A percentile compares a stretch with the other conserved stretches of the same genome.
phyloP scores from a whole-genome alignment of 192 early-diverging fungal species.

The Entomortierella lignicola region DNA sequence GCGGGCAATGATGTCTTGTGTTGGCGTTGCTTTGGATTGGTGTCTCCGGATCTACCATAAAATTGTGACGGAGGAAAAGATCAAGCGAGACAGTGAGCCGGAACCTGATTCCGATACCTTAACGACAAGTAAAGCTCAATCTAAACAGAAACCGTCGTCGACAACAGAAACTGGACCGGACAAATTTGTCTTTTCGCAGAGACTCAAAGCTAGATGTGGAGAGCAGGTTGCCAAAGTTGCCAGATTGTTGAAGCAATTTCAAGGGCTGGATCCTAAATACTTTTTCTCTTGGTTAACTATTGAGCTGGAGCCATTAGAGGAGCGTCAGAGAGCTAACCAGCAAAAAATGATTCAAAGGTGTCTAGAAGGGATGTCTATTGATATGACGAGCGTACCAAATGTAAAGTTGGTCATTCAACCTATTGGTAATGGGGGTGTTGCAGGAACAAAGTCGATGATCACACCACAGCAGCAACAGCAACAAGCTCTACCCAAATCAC shows the following conservation, averaged over 20 bases:
- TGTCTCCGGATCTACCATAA: constrained; percentile 51
- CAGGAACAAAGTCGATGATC: constrained; percentile 11
- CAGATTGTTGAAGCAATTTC: constrained; percentile 21
- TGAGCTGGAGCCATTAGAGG: constrained; percentile 28
- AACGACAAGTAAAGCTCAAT: neutral
- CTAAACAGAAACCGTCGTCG: neutral
- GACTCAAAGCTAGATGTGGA: constrained; percentile 19
- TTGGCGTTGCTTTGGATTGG: constrained; percentile 36
- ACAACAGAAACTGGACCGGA: neutral
- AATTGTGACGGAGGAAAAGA: constrained; percentile 23
- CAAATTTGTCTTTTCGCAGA: constrained; percentile 13
- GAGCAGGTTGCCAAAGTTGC: constrained; percentile 22
- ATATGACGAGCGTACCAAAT: neutral
- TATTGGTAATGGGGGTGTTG: neutral
- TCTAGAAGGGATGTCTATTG: neutral
- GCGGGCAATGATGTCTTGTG: constrained; percentile 32
- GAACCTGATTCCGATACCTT: neutral
- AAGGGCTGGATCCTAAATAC: constrained; percentile 25
- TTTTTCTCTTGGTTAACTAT: constrained; percentile 45
- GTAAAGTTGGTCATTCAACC: too few species aligned
- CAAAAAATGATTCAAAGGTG: constrained; percentile 29
- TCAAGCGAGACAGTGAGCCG: neutral
- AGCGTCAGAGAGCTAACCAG: constrained; percentile 20
- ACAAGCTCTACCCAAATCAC: constrained; percentile 11
- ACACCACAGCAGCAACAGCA: constrained; percentile 5